phyloP scores from a whole-genome alignment of 2,329 filamentous ascomycete species.

The Xylaria sp. region DNA sequence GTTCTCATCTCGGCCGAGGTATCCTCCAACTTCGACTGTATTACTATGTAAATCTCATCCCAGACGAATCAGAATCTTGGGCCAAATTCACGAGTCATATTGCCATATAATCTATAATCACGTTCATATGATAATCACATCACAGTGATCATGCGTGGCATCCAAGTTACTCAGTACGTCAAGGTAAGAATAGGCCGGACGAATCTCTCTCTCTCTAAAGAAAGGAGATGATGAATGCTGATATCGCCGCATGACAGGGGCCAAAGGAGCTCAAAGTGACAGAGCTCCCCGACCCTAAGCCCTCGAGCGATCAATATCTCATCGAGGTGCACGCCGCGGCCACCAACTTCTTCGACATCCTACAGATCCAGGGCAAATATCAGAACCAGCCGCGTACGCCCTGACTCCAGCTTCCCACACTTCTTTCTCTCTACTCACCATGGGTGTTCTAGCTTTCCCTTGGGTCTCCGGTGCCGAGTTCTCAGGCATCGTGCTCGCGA shows the following conservation, averaged over 20 bases:
- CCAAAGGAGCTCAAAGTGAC: constrained; percentile 82
- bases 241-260: constrained; percentile 59
- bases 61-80: too few species aligned
- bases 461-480: constrained; percentile 92
- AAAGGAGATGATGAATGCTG: not conserved
- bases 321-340: constrained; percentile 87
- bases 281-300: constrained; percentile 77
- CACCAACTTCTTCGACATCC: constrained; percentile 96
- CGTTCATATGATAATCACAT: not conserved
- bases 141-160: constrained; percentile 72
- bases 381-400: constrained; percentile 80
- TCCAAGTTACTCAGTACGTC: constrained; percentile 78
- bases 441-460: constrained; percentile 69
- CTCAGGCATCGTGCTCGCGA: constrained; percentile 77
- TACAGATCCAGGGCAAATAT: constrained; percentile 96
- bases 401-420: too few species aligned
- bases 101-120: not conserved
- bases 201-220: not conserved
- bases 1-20: not conserved
- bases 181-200: constrained; percentile 60
- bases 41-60: constrained; percentile 1
- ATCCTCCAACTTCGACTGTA: not conserved
- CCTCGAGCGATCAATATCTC: constrained; percentile 79
- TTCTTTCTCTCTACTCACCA: not conserved
- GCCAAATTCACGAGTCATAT: not conserved